These are phyloP conservation scores for Trypanosomatidae sp. DNA, from an alignment of 208 protist genomes.

Conservation along the genomic window DNA sequence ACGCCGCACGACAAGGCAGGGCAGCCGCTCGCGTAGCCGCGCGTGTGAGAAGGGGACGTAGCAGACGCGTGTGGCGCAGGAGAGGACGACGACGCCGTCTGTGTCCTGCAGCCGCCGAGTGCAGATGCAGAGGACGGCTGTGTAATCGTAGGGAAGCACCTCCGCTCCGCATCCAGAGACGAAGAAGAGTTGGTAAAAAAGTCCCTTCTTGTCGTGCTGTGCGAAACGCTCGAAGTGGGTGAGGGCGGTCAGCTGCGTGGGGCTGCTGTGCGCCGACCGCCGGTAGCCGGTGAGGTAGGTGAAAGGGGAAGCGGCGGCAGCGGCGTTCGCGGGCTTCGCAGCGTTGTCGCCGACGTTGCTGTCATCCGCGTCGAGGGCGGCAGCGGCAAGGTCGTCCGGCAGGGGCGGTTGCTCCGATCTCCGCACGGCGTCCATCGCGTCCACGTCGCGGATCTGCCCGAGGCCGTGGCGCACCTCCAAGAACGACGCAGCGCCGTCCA, in stretches of 20 bases:
- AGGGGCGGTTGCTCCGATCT: conserved; percentile 25
- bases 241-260: background rate
- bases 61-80: conserved; percentile 45
- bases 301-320: no score
- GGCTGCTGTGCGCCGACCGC: no score
- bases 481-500: conserved; percentile 49
- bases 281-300: no score
- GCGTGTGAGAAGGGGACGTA: conserved; percentile 69
- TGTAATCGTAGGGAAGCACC: conserved; percentile 82
- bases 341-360: no score
- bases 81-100: conserved; percentile 19
- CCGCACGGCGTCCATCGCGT: conserved; percentile 24
- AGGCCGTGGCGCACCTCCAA: conserved; percentile 59
- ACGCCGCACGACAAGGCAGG: conserved; percentile 27
- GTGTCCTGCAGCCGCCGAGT: conserved; percentile 17
- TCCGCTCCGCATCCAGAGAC: conserved; percentile 48
- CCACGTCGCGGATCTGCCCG: conserved; percentile 51
- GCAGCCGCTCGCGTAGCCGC: conserved; percentile 29
- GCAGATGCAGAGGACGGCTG: conserved; percentile 57
- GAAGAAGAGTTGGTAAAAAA: conserved; percentile 45
- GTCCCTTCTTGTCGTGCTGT: conserved; percentile 3
- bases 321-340: no score
- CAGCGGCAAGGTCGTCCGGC: background rate
- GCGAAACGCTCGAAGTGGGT: background rate
- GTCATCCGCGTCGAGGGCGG: background rate